Evolutionary conservation across 257 asterid species (phyloP), one percentile per base, ranked within the genome.

Genomic region (Fraxinus anomala): DNA sequence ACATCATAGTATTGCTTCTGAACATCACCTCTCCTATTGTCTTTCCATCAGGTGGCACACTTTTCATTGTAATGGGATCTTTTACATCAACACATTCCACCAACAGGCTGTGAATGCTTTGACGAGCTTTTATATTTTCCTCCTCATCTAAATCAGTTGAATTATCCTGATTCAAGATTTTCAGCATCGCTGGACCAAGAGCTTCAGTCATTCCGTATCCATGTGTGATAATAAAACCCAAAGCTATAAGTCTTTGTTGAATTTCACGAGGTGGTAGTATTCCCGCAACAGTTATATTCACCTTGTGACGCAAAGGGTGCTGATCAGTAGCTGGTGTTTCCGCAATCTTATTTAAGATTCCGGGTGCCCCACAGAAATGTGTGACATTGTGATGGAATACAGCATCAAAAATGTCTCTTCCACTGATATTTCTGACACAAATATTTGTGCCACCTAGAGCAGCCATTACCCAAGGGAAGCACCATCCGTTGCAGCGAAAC

Each of bases 401-500:
- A 14, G 78, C 73, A 6, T 82, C 81, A 36, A 89, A 81, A 51
- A 93, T 88, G 0, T 81, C 82, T 72, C 68, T 70, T 2, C 93
- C 85, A 0, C 85, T 76, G 59, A 87, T 84, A 2, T 86, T 79
- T 73, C 93, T 74, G 0, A 86, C 75, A 61, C 94, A 91, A 47
- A 93, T 30, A 26, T 90, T 93, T 1, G 90, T 86, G 80, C 97
- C 97, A 3, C 97, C 97, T 51, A 89, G 79, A 2, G 96, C 97
- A 0, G 97, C 97, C 83, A 91, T 63, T 21, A 83, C 86, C 97
- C 97, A 93, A 6, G 97, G 82, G 81, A 88, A 79, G 73, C 92
- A 88, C 97, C 97, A 93, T 1, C 97, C 97, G 3, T 86, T 93
- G 82, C 96, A 91, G 12, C 92, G 94, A 36, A 93, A 93, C 97